phyloP scores from a whole-genome alignment of 2,329 filamentous ascomycete genomes.

The Penicillium sp. region DNA sequence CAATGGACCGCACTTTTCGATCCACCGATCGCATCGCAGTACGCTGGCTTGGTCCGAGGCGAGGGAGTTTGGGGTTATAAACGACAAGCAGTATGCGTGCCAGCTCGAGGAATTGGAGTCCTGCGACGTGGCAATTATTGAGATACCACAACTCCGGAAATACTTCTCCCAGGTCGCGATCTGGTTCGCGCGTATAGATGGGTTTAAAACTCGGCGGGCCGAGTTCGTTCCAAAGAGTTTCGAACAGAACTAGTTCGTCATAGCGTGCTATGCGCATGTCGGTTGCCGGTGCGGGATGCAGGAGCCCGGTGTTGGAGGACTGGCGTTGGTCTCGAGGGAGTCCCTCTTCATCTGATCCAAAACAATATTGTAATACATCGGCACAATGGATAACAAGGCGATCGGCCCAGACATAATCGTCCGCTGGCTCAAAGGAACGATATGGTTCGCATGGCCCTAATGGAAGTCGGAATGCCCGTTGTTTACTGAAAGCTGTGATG shows the following conservation, averaged over 20 bases:
- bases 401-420: slow-evolving; percentile 44
- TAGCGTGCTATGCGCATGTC: slow-evolving; percentile 21
- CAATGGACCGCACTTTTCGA: slow-evolving; percentile 37
- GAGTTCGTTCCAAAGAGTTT: slow-evolving; percentile 51
- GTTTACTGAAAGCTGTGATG: slow-evolving; percentile 51
- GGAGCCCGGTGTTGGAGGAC: slow-evolving; percentile 22
- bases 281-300: slow-evolving; percentile 8
- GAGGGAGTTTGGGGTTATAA: slow-evolving; percentile 59
- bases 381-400: slow-evolving; percentile 65
- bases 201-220: slow-evolving; percentile 61
- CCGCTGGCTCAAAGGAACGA: slow-evolving; percentile 38
- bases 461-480: slow-evolving; percentile 42
- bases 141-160: slow-evolving; percentile 65
- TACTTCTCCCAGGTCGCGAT: slow-evolving; percentile 39
- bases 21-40: slow-evolving; percentile 20
- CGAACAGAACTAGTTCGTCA: slow-evolving; percentile 48
- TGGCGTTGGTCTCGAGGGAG: background rate
- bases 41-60: slow-evolving; percentile 46
- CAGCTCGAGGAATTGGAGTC: slow-evolving; percentile 64
- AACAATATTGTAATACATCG: slow-evolving; percentile 68
- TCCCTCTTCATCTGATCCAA: slow-evolving; percentile 38
- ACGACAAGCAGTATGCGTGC: slow-evolving; percentile 61
- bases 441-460: slow-evolving; percentile 44
- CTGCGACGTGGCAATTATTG: slow-evolving; percentile 62
- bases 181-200: slow-evolving; percentile 52